Evolutionary conservation across 73 alveolate genomes (phyloP).

Genomic region (Vitrella brassicaformis): DNA sequence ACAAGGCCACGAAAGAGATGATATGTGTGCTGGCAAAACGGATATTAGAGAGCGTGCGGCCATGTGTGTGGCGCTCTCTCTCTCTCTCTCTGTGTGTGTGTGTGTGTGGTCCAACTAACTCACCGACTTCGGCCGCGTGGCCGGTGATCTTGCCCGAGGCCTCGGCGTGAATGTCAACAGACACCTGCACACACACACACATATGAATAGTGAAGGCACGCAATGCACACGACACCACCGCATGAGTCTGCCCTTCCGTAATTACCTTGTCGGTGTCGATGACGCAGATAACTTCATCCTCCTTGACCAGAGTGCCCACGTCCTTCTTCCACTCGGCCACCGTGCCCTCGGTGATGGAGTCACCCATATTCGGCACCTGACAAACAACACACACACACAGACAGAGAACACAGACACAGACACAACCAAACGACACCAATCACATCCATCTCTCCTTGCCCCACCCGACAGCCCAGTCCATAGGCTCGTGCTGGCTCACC

Average conservation of each 20-base stretch:
- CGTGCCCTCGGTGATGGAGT: not conserved
- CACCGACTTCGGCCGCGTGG: not conserved
- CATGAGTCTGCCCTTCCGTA: not conserved
- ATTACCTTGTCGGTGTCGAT: not conserved
- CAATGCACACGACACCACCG: not conserved
- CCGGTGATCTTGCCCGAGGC: not conserved
- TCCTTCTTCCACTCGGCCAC: not conserved
- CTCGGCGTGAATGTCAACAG: not conserved
- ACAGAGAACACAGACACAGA: too few species aligned
- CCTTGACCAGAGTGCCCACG: not conserved
- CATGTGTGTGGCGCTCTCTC: not conserved
- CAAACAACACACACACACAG: too few species aligned
- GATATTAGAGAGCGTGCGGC: not conserved
- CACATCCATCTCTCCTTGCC: too few species aligned
- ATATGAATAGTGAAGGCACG: not conserved
- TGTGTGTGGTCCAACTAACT: not conserved
- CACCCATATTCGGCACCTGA: not conserved
- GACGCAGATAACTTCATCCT: not conserved
- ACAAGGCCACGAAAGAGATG: not conserved
- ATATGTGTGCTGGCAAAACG: not conserved
- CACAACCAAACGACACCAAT: too few species aligned
- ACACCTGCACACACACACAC: not conserved
- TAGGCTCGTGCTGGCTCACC: too few species aligned
- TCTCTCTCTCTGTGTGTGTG: not conserved
- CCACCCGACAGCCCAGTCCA: too few species aligned